Percentiles rank a stretch among this genome's conserved stretches.
Conservation (phyloP, 2,329 filamentous ascomycete species). For the Nigrospora oryzae region DNA sequence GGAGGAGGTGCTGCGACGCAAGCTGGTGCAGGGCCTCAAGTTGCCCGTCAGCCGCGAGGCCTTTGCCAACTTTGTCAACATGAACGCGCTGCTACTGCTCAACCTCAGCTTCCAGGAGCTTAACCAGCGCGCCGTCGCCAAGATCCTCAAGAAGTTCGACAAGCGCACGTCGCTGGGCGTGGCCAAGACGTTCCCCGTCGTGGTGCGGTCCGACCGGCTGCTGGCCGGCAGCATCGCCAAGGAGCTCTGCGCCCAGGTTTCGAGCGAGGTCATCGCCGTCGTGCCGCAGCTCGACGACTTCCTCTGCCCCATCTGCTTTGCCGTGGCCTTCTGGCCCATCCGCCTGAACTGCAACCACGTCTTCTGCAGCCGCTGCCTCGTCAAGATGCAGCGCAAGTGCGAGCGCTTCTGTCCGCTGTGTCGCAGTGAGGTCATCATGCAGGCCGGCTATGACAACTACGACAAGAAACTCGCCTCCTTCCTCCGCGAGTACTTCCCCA, state of each 20-base stretch:
- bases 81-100: slow-evolving; percentile 71
- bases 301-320: slow-evolving; percentile 71
- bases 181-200: slow-evolving; percentile 51
- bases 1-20: slow-evolving; percentile 51
- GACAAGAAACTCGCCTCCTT: slow-evolving; percentile 62
- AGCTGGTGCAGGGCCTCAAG: slow-evolving; percentile 55
- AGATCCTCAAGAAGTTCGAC: slow-evolving; percentile 89
- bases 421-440: slow-evolving; percentile 60
- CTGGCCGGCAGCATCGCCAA: slow-evolving; percentile 63
- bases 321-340: slow-evolving; percentile 75
- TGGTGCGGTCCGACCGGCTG: slow-evolving; percentile 50
- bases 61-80: slow-evolving; percentile 58
- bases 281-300: slow-evolving; percentile 83
- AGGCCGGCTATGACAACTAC: slow-evolving; percentile 62
- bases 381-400: slow-evolving; percentile 66
- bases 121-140: slow-evolving; percentile 67
- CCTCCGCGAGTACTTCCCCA: slow-evolving; percentile 67
- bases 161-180: slow-evolving; percentile 72
- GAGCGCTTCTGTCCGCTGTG: slow-evolving; percentile 70
- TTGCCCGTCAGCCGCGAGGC: slow-evolving; percentile 56
- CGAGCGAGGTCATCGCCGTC: slow-evolving; percentile 60
- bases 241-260: slow-evolving; percentile 67
- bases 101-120: slow-evolving; percentile 79
- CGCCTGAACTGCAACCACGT: slow-evolving; percentile 66
- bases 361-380: slow-evolving; percentile 77